Evolutionary conservation across 1,284 basidiomycete species (phyloP).

Genomic region (Puccinia horiana): DNA sequence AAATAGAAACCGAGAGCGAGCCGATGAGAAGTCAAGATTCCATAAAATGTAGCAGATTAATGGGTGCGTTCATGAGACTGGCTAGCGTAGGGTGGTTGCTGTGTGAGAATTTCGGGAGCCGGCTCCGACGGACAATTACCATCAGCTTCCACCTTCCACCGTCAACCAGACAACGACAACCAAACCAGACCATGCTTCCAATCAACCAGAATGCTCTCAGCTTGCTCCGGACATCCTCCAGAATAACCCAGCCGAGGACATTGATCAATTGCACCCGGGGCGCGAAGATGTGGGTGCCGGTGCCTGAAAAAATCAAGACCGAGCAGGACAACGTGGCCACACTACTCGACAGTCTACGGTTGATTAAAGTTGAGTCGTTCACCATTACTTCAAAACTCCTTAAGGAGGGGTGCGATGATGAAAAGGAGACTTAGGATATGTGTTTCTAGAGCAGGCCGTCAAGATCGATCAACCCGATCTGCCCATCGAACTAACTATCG

Average conservation of each 20-base stretch:
- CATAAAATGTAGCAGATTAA: no score
- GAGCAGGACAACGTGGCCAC: slow-evolving; percentile 17
- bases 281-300: slow-evolving; percentile 46
- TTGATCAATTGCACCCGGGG: background rate
- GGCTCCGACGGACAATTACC: no score
- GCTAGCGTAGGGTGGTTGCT: no score
- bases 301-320: slow-evolving; percentile 25
- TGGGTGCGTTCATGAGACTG: no score
- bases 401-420: background rate
- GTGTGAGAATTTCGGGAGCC: no score
- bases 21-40: no score
- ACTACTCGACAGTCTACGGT: slow-evolving; percentile 35
- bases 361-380: slow-evolving; percentile 35
- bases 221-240: background rate
- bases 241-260: background rate
- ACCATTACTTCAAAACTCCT: background rate
- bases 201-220: background rate
- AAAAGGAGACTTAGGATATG: background rate
- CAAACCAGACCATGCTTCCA: background rate
- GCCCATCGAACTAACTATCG: slow-evolving; percentile 65
- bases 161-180: no score
- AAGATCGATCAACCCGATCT: slow-evolving; percentile 25
- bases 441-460: slow-evolving; percentile 7
- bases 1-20: no score
- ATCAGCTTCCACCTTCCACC: background rate